These are phyloP conservation scores for Aspergillus cejpii DNA, from an alignment of 2,329 filamentous ascomycete genomes.

Conservation along the genomic window DNA sequence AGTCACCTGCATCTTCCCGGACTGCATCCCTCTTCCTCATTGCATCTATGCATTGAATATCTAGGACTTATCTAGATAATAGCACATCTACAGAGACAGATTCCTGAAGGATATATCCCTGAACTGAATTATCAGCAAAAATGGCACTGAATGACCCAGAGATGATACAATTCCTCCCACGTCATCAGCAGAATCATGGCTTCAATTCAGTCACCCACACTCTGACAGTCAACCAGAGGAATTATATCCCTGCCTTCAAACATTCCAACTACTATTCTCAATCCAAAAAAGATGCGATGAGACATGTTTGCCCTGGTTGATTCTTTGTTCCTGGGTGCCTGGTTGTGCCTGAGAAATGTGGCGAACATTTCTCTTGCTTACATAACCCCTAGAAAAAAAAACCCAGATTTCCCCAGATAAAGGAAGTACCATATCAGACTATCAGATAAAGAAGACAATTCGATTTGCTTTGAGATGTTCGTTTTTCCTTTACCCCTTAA, in stretches of 20 bases:
- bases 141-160: background rate
- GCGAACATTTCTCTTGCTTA: background rate
- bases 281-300: too few species aligned
- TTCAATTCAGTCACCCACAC: too few species aligned
- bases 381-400: background rate
- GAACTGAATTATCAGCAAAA: background rate
- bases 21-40: background rate
- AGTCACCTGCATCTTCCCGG: conserved; percentile 1
- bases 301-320: too few species aligned
- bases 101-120: background rate
- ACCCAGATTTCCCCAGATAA: background rate
- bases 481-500: background rate
- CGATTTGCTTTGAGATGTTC: background rate
- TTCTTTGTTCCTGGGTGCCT: too few species aligned
- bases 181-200: background rate
- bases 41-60: background rate
- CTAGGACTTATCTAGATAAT: too few species aligned
- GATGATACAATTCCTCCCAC: background rate
- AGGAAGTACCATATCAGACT: too few species aligned
- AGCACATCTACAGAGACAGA: too few species aligned
- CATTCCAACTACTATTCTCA: too few species aligned
- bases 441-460: background rate
- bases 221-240: too few species aligned
- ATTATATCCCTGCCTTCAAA: too few species aligned
- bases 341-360: background rate